Conservation (phyloP, 2,329 filamentous ascomycete species). For the Cercospora citrullina region DNA sequence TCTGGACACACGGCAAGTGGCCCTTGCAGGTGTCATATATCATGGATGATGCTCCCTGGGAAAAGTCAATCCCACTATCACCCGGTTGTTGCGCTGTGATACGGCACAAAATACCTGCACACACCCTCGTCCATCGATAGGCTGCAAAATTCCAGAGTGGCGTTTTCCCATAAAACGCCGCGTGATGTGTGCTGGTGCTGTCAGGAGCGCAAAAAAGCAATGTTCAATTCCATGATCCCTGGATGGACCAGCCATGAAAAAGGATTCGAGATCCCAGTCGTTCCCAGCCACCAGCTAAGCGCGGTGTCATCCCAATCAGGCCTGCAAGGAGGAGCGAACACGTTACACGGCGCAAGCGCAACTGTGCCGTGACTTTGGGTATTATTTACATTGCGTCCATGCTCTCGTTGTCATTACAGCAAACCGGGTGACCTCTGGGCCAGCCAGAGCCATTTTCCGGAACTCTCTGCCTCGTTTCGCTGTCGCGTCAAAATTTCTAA, state of each 20-base stretch:
- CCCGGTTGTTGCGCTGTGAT: slow-evolving; percentile 2
- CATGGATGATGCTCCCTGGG: slow-evolving; percentile 4
- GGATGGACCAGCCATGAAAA: not conserved
- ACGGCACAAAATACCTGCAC: slow-evolving; percentile 16
- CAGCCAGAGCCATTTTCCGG: slow-evolving; percentile 13
- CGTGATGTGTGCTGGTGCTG: not conserved
- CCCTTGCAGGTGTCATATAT: not conserved
- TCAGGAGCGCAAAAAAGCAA: not conserved
- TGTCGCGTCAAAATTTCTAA: not conserved
- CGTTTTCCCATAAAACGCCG: not conserved
- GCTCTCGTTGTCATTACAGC: slow-evolving; percentile 14
- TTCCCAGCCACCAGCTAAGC: not conserved
- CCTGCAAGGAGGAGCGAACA: slow-evolving; percentile 16
- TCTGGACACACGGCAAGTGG: not conserved
- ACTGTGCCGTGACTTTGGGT: not conserved
- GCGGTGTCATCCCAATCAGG: slow-evolving; percentile 2
- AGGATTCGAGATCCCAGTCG: not conserved
- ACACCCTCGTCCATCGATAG: not conserved
- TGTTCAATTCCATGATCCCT: not conserved
- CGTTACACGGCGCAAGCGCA: slow-evolving; percentile 18
- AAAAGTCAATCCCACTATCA: slow-evolving; percentile 16
- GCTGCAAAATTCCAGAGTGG: not conserved
- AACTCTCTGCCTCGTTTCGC: not conserved
- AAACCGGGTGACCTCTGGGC: slow-evolving; percentile 14
- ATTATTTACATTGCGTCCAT: slow-evolving; percentile 25